Conservation (phyloP, 768 basidiomycete genomes). For the Amanita pseudoporphyria region DNA sequence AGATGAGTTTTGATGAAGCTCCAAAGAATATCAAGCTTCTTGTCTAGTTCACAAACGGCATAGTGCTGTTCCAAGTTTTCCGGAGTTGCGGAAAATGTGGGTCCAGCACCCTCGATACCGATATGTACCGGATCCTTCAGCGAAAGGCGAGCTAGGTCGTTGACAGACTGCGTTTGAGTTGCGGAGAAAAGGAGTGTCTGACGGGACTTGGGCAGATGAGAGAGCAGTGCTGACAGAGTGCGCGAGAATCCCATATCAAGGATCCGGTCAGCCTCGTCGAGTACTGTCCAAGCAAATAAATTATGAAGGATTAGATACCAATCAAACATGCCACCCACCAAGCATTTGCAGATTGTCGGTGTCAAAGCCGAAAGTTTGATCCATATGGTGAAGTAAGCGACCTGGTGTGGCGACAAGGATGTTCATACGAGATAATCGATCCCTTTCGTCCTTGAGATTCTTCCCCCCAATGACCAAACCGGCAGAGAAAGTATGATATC, state of each 20-base stretch:
- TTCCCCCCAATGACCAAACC: slow-evolving; percentile 96
- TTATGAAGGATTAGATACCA: neutral
- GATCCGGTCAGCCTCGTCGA: slow-evolving; percentile 95
- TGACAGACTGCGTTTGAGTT: slow-evolving; percentile 86
- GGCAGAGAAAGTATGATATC: slow-evolving; percentile 86
- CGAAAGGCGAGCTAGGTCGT: slow-evolving; percentile 83
- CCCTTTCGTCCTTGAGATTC: slow-evolving; percentile 86
- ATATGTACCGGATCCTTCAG: slow-evolving; percentile 75
- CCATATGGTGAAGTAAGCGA: slow-evolving; percentile 92
- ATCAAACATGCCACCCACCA: slow-evolving; percentile 36
- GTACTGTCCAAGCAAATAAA: slow-evolving; percentile 37
- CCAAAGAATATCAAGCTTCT: slow-evolving; percentile 88
- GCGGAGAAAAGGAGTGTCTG: slow-evolving; percentile 97
- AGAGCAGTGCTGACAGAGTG: slow-evolving; percentile 84
- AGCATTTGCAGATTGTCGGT: slow-evolving; percentile 85
- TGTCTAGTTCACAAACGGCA: slow-evolving; percentile 69
- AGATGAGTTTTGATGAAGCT: slow-evolving; percentile 93
- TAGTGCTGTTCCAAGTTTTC: slow-evolving; percentile 84
- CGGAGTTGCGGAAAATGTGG: slow-evolving; percentile 51
- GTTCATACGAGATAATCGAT: slow-evolving; percentile 88
- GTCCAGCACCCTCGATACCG: slow-evolving; percentile 43
- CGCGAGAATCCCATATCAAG: slow-evolving; percentile 94
- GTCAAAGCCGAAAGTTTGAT: slow-evolving; percentile 94
- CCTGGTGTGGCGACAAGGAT: slow-evolving; percentile 98
- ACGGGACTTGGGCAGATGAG: slow-evolving; percentile 81